Evolutionary conservation across 306 rosid species (phyloP).

Genomic region (Benincasa hispida): DNA sequence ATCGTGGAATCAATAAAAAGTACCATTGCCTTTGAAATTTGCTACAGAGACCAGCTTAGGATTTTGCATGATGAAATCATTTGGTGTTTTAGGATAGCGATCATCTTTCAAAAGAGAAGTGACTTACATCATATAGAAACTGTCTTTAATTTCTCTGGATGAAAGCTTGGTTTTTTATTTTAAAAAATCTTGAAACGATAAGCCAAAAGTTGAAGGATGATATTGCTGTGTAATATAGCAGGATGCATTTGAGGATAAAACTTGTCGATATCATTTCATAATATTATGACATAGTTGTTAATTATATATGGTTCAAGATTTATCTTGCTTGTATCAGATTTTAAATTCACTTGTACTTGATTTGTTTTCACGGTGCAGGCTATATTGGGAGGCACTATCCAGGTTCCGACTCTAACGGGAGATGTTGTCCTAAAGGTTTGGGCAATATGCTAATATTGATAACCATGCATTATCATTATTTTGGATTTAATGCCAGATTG

Average conservation of each 20-base stretch:
- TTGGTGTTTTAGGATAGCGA: not conserved
- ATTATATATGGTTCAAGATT: not conserved
- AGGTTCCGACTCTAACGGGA: slow-evolving; percentile 75
- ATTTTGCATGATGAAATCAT: not conserved
- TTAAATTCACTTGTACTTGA: not conserved
- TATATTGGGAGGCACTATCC: slow-evolving; percentile 82
- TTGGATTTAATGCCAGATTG: not conserved
- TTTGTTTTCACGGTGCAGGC: slow-evolving; percentile 33
- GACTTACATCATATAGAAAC: not conserved
- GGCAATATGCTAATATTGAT: slow-evolving; percentile 11
- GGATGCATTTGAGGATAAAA: not conserved
- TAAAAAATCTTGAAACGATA: not conserved
- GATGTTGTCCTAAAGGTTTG: slow-evolving; percentile 90
- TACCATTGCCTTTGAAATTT: not conserved
- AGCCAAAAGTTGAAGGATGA: not conserved
- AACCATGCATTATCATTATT: not conserved
- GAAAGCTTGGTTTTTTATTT: not conserved
- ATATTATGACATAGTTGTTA: not conserved
- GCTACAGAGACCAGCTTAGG: not conserved
- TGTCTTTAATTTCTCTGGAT: not conserved
- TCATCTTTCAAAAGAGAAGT: not conserved
- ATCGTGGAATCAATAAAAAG: not conserved
- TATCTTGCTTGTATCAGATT: not conserved
- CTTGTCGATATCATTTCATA: not conserved
- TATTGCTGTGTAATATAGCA: not conserved